These are phyloP conservation scores for Otatea glauca DNA, from an alignment of 176 grass and related monocot genomes.

Conservation along the genomic window DNA sequence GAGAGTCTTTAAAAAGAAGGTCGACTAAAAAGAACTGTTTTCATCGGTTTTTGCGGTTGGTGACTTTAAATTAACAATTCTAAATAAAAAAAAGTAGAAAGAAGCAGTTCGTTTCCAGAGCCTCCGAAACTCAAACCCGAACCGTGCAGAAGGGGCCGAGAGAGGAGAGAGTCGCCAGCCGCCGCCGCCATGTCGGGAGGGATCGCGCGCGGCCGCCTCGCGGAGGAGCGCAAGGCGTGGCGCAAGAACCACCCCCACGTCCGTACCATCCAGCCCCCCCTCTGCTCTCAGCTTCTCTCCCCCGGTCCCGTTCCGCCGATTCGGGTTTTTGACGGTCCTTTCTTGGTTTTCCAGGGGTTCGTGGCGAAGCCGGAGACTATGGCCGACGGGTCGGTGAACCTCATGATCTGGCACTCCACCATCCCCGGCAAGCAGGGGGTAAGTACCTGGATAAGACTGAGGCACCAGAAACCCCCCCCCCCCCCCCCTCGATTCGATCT, in stretches of 20 bases:
- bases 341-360: constrained; percentile 48
- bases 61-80: too few species aligned
- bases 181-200: constrained; percentile 63
- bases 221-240: constrained; percentile 82
- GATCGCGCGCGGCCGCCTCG: constrained; percentile 67
- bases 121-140: not conserved
- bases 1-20: too few species aligned
- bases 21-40: too few species aligned
- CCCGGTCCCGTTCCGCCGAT: not conserved
- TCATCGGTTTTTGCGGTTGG: too few species aligned
- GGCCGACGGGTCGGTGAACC: constrained; percentile 61
- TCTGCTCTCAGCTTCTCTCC: too few species aligned
- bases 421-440: constrained; percentile 77
- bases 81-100: not conserved
- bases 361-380: constrained; percentile 66
- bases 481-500: constrained; percentile 19
- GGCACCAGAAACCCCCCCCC: not conserved
- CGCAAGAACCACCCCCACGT: constrained; percentile 76
- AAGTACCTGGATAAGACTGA: not conserved
- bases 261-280: not conserved
- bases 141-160: not conserved
- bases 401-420: constrained; percentile 69
- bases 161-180: constrained; percentile 13
- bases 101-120: not conserved
- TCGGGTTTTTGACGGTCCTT: constrained; percentile 21